A percentile compares a stretch with the other conserved stretches of the same genome.
These are phyloP conservation scores for Triticum monococcum DNA, from an alignment of 176 grass and related monocot species.

Conservation along the genomic window DNA sequence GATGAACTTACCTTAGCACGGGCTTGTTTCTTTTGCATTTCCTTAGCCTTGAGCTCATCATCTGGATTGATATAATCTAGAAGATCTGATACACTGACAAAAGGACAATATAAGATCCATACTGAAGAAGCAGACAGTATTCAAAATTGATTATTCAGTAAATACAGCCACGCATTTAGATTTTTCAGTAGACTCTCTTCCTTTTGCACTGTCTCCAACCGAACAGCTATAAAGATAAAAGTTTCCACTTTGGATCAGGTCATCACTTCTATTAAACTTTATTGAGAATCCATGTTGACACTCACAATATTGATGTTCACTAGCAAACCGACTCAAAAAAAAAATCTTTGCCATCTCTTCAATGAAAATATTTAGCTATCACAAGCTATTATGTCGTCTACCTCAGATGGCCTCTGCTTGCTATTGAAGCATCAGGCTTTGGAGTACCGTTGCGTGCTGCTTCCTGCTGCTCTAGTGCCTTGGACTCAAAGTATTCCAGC, in stretches of 20 bases:
- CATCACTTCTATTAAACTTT: slow-evolving; percentile 24
- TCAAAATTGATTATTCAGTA: slow-evolving; percentile 6
- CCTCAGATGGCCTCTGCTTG: slow-evolving; percentile 98
- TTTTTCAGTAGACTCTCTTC: neutral
- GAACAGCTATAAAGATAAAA: slow-evolving; percentile 2
- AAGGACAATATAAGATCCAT: slow-evolving; percentile 34
- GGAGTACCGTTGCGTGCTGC: slow-evolving; percentile 97
- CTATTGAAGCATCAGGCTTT: slow-evolving; percentile 99
- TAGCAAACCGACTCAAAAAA: slow-evolving; percentile 18
- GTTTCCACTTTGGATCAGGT: slow-evolving; percentile 22
- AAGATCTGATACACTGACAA: slow-evolving; percentile 94
- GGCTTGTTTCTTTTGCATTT: slow-evolving; percentile 94
- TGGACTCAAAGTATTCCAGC: slow-evolving; percentile 97
- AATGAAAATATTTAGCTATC: slow-evolving; percentile 25
- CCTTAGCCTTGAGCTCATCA: slow-evolving; percentile 85
- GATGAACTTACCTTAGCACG: slow-evolving; percentile 74
- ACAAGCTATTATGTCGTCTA: slow-evolving; percentile 39
- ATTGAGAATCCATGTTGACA: slow-evolving; percentile 1
- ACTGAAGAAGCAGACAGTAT: slow-evolving; percentile 23
- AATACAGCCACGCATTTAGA: neutral
- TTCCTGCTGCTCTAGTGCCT: slow-evolving; percentile 98
- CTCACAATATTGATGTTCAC: slow-evolving; percentile 3
- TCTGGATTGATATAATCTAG: slow-evolving; percentile 98
- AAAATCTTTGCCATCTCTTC: slow-evolving; percentile 9
- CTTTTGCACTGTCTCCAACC: neutral